Conservation (phyloP, 2,329 filamentous ascomycete species). For the Colletotrichum tanaceti region DNA sequence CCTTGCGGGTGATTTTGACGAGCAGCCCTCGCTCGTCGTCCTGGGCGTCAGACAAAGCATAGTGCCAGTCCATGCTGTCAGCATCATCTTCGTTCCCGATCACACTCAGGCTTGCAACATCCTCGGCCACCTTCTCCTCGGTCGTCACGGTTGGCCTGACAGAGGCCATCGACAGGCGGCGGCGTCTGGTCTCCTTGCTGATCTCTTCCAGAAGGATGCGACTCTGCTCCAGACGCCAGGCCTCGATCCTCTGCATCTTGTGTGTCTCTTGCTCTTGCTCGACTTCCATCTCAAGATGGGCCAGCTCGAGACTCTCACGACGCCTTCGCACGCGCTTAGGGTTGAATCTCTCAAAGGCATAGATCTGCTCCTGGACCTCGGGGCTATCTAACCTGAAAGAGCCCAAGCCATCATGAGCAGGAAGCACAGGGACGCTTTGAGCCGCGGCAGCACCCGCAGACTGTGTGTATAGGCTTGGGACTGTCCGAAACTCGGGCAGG, state of each 20-base stretch:
- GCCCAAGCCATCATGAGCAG: slow-evolving; percentile 90
- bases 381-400: slow-evolving; percentile 77
- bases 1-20: slow-evolving; percentile 83
- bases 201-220: slow-evolving; percentile 87
- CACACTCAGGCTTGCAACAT: slow-evolving; percentile 47
- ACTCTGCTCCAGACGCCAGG: slow-evolving; percentile 93
- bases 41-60: slow-evolving; percentile 56
- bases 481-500: slow-evolving; percentile 84
- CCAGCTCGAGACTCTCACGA: slow-evolving; percentile 64
- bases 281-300: slow-evolving; percentile 63
- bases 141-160: slow-evolving; percentile 47
- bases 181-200: slow-evolving; percentile 81
- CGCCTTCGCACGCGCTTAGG: slow-evolving; percentile 71
- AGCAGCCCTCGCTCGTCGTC: slow-evolving; percentile 76
- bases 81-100: slow-evolving; percentile 48
- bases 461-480: slow-evolving; percentile 56
- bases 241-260: slow-evolving; percentile 85
- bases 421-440: slow-evolving; percentile 78
- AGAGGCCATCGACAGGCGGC: slow-evolving; percentile 71
- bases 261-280: slow-evolving; percentile 74
- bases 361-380: slow-evolving; percentile 84
- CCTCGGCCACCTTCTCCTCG: slow-evolving; percentile 48
- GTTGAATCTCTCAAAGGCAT: slow-evolving; percentile 89
- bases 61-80: slow-evolving; percentile 63
- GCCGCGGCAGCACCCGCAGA: slow-evolving; percentile 60